Evolutionary conservation across 768 basidiomycete species (phyloP).

Genomic region (Termitomyces sp.): DNA sequence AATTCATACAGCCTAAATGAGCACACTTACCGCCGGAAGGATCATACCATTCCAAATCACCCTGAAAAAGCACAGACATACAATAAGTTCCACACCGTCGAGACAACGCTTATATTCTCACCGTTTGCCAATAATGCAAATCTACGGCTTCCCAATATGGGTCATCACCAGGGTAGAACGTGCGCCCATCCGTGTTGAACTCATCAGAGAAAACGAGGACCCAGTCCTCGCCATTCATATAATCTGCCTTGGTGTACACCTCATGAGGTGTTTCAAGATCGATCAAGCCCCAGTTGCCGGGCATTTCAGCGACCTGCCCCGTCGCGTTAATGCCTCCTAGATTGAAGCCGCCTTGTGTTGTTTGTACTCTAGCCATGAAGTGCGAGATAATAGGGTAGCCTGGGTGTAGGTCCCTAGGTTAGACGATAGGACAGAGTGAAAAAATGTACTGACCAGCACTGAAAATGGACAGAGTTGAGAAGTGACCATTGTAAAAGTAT

Average conservation of each 20-base stretch:
- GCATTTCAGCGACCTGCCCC: conserved; percentile 59
- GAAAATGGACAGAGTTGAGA: background rate
- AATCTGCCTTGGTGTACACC: conserved; percentile 46
- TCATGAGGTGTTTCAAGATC: conserved; percentile 70
- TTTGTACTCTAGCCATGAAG: conserved; percentile 33
- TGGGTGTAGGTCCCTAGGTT: conserved; percentile 6
- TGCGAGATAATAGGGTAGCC: conserved; percentile 48
- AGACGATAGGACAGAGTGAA: background rate
- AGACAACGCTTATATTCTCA: conserved; percentile 17
- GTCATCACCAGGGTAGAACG: conserved; percentile 66
- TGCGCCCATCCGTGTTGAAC: conserved; percentile 67
- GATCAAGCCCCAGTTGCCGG: conserved; percentile 61
- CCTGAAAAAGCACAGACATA: conserved; percentile 17
- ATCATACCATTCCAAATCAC: conserved; percentile 78
- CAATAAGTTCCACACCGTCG: background rate
- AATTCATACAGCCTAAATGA: background rate
- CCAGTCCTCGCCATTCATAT: conserved; percentile 48
- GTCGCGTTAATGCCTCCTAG: conserved; percentile 70
- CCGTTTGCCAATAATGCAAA: conserved; percentile 64
- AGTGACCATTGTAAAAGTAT: background rate
- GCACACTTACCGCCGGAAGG: conserved; percentile 36
- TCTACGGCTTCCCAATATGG: conserved; percentile 59
- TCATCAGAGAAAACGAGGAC: conserved; percentile 75
- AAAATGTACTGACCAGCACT: conserved; percentile 32
- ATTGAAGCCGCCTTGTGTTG: conserved; percentile 56